phyloP scores from a whole-genome alignment of 495 filamentous ascomycete genomes.

The Pseudoneurospora amorphoporcata region DNA sequence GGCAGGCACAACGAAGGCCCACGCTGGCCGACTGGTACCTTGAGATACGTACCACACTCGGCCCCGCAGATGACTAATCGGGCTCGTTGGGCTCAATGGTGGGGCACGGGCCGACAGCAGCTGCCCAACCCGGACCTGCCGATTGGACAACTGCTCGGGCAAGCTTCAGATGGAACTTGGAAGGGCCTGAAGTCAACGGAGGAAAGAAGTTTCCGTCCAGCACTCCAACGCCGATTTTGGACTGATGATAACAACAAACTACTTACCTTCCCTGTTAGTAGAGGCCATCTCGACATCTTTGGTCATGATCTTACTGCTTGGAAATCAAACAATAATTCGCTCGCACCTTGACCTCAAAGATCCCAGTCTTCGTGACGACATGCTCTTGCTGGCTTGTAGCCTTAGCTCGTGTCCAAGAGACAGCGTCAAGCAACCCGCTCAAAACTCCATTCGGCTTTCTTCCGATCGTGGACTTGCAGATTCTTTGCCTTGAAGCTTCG shows the following conservation, averaged over 20 bases:
- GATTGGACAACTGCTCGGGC: background rate
- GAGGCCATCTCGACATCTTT: background rate
- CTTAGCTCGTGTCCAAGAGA: background rate
- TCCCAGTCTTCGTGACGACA: background rate
- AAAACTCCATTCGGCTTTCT: background rate
- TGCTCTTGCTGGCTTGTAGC: background rate
- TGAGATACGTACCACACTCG: background rate
- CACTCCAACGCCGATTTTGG: background rate
- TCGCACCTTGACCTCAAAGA: background rate
- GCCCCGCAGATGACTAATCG: background rate
- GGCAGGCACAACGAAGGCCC: background rate
- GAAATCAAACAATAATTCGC: background rate
- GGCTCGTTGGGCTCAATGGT: too few relatives aligned
- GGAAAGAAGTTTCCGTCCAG: background rate
- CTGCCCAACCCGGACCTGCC: background rate
- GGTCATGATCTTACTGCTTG: background rate
- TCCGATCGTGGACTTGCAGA: background rate
- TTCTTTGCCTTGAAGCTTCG: background rate
- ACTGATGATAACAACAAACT: background rate
- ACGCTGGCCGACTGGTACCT: background rate
- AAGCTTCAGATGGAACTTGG: background rate
- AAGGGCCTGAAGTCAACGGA: background rate
- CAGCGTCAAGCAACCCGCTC: background rate
- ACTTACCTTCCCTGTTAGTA: background rate
- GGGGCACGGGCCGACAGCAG: background rate